phyloP scores from a whole-genome alignment of 345 rosid genomes.

The Citrus australasica region DNA sequence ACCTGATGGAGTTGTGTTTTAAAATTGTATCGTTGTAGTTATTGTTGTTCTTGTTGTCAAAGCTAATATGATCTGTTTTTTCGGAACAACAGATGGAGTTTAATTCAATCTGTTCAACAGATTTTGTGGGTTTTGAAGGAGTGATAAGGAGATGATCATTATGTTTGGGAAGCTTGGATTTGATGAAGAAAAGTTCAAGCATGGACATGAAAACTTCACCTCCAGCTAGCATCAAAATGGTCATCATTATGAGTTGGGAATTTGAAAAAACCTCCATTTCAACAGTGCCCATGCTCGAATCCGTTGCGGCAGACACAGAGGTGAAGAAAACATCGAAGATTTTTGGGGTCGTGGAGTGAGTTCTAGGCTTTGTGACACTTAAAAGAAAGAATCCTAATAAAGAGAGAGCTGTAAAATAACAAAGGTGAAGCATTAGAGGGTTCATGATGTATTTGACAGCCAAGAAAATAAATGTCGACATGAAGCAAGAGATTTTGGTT shows the following conservation, averaged over 20 bases:
- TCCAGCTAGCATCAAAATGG: conserved; percentile 53
- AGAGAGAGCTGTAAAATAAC: conserved; percentile 39
- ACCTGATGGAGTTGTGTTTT: conserved; percentile 9
- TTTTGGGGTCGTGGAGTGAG: conserved; percentile 21
- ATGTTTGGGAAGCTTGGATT: neutral
- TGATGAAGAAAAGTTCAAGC: conserved; percentile 19
- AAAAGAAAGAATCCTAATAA: conserved; percentile 33
- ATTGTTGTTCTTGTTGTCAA: neutral
- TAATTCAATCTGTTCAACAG: conserved; percentile 2
- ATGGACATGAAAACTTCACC: conserved; percentile 68
- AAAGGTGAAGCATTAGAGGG: conserved; percentile 33
- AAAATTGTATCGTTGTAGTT: neutral
- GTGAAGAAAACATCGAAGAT: conserved; percentile 66
- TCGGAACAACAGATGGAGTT: neutral
- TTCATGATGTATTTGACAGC: neutral
- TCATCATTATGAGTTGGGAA: conserved; percentile 49
- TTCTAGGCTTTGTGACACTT: conserved; percentile 35
- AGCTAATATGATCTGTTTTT: neutral
- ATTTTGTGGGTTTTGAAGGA: too few relatives aligned
- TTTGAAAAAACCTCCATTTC: conserved; percentile 87
- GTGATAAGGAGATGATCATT: neutral
- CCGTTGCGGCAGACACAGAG: conserved; percentile 57
- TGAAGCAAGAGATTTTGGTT: neutral
- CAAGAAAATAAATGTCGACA: neutral
- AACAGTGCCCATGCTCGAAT: conserved; percentile 71